Base-by-base conservation (phyloP, 2,329 filamentous ascomycete genomes). In the Pleurostoma richardsiae region DNA sequence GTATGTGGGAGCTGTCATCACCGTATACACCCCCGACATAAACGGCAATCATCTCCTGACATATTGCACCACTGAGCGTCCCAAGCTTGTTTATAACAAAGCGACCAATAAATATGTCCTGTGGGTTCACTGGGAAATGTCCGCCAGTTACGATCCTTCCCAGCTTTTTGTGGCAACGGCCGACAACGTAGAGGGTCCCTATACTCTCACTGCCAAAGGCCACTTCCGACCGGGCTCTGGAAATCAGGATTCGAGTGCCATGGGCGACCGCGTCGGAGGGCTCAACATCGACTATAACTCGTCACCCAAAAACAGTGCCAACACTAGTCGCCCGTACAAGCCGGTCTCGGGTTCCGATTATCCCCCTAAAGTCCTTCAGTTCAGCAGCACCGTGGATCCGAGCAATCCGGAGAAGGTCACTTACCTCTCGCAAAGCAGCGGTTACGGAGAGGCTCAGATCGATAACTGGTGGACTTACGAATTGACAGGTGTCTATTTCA, bases 231-330 rank as follows among this genome's bases (percentile, higher is more conserved):
- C 44, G 5, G 44, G 44, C 29, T 26, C 28, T 10, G 44, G 44
- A 29, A 43, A 43, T 33, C 6, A 28, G 6, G 39, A n/a, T 6
- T 19, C 40, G 10, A 33, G 19, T 29, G 44, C 40, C 26, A 46
- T 46, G 44, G 44, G 44, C 7, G 44, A 46, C 29, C 44, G 44
- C 10, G 39, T 46, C 11, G 44, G 44, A 8, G 40, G 40, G 27
- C 40, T 33, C 10, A n/a, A 11, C 10, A 19, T 19, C 27, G 43
- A 44, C 33, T 44, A 7, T 11, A 27, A 26, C n/a, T 28, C 43
- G 6, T 6, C 33, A 8, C 8, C 33, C n/a, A 36, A 36, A 6
- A 8, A 30, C 11, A 8, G 11, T 7, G 27, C 30, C 27, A 33
- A 47, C 39, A 39, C 41, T 19, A 43, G 40, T 27, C 41, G 43